phyloP scores from a whole-genome alignment of 1,284 basidiomycete species.

The Cryptococcus floricola region DNA sequence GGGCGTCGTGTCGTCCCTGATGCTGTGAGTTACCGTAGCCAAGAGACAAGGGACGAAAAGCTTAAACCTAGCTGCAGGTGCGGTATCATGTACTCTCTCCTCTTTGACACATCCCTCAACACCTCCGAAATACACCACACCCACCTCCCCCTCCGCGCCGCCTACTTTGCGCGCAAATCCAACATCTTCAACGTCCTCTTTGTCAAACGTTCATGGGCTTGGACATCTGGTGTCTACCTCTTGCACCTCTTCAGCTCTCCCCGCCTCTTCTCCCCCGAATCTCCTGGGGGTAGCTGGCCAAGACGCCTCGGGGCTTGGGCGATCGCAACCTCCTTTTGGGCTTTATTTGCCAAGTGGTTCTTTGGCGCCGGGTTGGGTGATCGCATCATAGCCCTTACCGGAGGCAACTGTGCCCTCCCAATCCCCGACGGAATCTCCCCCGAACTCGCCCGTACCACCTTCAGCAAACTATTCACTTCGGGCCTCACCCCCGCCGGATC shows the following conservation, averaged over 20 bases:
- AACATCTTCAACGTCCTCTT: constrained; percentile 81
- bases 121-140: constrained; percentile 52
- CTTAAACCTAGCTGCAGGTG: constrained; percentile 15
- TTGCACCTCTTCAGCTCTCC: constrained; percentile 34
- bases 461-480: constrained; percentile 11
- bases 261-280: constrained; percentile 3
- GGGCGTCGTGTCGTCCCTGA: constrained; percentile 13
- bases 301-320: constrained; percentile 58
- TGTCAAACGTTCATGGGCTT: constrained; percentile 88
- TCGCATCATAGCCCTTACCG: constrained; percentile 68
- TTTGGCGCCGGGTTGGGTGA: constrained; percentile 81
- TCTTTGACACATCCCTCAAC: constrained; percentile 60
- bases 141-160: constrained; percentile 26
- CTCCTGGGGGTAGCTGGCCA: constrained; percentile 43
- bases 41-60: neutral
- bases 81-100: constrained; percentile 53
- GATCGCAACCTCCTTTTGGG: constrained; percentile 67
- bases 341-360: constrained; percentile 80
- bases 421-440: constrained; percentile 51
- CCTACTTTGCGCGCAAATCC: constrained; percentile 76
- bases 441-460: constrained; percentile 3
- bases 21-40: constrained; percentile 24
- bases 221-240: constrained; percentile 72
- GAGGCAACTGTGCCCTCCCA: constrained; percentile 72
- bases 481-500: constrained; percentile 1